Conservation (phyloP, 1,284 basidiomycete genomes). For the Pseudozyma tsukubaensis region DNA sequence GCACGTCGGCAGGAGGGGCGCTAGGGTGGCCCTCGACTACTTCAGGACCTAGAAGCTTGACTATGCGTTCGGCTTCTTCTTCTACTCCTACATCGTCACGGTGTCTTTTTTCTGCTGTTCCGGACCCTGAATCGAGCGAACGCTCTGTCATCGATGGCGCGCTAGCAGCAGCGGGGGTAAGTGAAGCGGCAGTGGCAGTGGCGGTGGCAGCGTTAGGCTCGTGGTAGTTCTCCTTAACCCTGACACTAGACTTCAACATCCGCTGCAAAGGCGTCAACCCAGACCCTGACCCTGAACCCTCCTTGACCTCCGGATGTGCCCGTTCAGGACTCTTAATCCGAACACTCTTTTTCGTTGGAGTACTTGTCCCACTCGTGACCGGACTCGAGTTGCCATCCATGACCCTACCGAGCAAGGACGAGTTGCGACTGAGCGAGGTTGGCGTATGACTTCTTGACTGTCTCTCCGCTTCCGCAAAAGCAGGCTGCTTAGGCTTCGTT, state of each 20-base stretch:
- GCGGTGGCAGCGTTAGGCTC: conserved; percentile 1
- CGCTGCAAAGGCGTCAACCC: conserved; percentile 38
- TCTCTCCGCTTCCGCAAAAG: conserved; percentile 9
- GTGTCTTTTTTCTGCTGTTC: conserved; percentile 47
- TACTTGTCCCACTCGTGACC: conserved; percentile 40
- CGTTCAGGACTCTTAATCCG: conserved; percentile 48
- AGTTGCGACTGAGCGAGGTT: conserved; percentile 18
- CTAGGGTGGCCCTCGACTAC: conserved; percentile 61
- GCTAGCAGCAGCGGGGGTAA: neutral
- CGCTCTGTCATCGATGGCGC: conserved; percentile 5
- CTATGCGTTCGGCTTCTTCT: conserved; percentile 63
- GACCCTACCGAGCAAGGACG: conserved; percentile 13
- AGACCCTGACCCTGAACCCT: conserved; percentile 4
- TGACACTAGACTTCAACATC: conserved; percentile 32
- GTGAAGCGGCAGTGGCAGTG: neutral
- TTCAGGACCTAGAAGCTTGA: conserved; percentile 59
- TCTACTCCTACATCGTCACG: conserved; percentile 60
- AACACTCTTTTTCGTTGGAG: conserved; percentile 48
- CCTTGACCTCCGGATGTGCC: conserved; percentile 30
- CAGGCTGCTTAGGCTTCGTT: neutral
- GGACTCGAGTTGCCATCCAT: conserved; percentile 28
- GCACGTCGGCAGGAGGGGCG: conserved; percentile 39
- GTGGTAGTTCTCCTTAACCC: conserved; percentile 43
- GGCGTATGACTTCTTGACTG: conserved; percentile 39
- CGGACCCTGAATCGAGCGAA: conserved; percentile 23